Evolutionary conservation across 1,284 basidiomycete species (phyloP).

Genomic region (Pseudozyma hubeiensis): DNA sequence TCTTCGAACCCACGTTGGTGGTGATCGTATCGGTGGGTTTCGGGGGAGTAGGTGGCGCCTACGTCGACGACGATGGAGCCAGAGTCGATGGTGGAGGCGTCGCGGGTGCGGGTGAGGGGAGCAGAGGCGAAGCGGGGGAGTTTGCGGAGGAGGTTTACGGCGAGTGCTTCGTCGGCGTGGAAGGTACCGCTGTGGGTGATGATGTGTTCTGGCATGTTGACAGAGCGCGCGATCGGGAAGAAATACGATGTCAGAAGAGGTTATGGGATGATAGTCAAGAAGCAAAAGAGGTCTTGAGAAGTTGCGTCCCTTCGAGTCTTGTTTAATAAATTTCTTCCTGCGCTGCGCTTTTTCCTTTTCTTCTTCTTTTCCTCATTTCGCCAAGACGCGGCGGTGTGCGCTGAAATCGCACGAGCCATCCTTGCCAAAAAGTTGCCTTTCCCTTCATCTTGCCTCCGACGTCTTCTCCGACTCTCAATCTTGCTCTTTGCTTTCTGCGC

Average conservation of each 20-base stretch:
- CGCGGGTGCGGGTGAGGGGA: conserved; percentile 74
- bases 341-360: background rate
- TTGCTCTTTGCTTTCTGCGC: background rate
- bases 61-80: conserved; percentile 99
- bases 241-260: background rate
- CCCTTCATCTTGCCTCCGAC: background rate
- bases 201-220: conserved; percentile 52
- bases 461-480: background rate
- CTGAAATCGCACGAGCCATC: conserved; percentile 27
- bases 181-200: conserved; percentile 92
- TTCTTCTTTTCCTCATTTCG: conserved; percentile 4
- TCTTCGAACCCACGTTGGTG: conserved; percentile 94
- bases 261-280: conserved; percentile 5
- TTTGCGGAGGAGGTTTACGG: conserved; percentile 87
- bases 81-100: conserved; percentile 80
- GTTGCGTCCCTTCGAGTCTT: background rate
- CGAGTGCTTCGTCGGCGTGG: conserved; percentile 95
- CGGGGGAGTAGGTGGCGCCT: conserved; percentile 88
- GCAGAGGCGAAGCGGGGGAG: conserved; percentile 78
- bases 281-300: background rate
- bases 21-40: conserved; percentile 86
- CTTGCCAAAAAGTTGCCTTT: background rate
- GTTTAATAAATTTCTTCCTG: background rate
- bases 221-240: background rate
- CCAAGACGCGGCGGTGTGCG: background rate